A percentile compares a stretch with the other conserved stretches of the same genome.
Evolutionary conservation across 345 rosid species (phyloP).

Genomic region (Brassica incana): DNA sequence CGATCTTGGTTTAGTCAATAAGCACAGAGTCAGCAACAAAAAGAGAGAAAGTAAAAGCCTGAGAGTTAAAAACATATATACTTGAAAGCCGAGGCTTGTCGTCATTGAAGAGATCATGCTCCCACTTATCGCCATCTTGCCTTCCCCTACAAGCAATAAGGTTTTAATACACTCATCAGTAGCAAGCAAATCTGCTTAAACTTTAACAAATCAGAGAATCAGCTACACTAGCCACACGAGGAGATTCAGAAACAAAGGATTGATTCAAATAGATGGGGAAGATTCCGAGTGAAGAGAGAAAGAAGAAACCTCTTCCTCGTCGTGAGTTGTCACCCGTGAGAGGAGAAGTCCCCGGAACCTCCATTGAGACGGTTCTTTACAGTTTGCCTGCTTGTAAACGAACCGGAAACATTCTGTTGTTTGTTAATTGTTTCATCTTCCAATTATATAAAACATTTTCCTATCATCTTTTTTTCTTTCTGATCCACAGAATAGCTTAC

Average conservation of each 20-base stretch:
- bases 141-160: neutral
- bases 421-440: neutral
- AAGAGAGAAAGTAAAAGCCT: neutral
- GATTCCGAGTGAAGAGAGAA: no score
- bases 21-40: neutral
- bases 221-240: no score
- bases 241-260: no score
- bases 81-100: neutral
- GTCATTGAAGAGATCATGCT: neutral
- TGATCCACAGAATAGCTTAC: neutral
- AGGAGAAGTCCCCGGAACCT: no score
- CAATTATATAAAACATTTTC: neutral
- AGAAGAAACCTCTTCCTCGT: no score
- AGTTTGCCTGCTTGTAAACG: neutral
- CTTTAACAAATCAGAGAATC: no score
- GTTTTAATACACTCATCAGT: neutral
- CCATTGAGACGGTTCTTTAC: no score
- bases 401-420: neutral
- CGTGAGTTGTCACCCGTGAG: no score
- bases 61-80: neutral
- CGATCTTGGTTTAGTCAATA: neutral
- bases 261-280: no score
- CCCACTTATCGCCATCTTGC: neutral
- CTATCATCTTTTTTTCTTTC: neutral
- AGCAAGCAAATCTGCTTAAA: no score